Percentiles rank a stretch among this genome's conserved stretches.
phyloP scores from a whole-genome alignment of 257 asterid species.

The Rubia yunnanensis region DNA sequence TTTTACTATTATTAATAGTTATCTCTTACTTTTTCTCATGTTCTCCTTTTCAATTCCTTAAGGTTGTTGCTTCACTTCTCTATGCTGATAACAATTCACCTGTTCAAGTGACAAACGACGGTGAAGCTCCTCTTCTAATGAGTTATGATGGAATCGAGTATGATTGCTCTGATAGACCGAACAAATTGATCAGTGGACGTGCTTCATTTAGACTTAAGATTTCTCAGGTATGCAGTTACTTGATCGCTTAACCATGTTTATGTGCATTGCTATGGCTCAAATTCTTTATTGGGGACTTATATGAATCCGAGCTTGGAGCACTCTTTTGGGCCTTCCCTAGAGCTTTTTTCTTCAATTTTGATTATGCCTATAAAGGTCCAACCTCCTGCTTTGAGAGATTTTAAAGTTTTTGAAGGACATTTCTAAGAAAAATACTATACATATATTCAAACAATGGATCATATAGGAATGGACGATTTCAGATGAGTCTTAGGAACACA shows the following conservation, averaged over 20 bases:
- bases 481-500: background rate
- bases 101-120: constrained; percentile 67
- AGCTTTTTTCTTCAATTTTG: background rate
- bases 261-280: background rate
- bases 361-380: background rate
- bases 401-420: background rate
- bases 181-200: constrained; percentile 53
- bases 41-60: background rate
- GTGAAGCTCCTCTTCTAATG: constrained; percentile 68
- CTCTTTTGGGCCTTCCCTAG: background rate
- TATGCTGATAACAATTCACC: constrained; percentile 53
- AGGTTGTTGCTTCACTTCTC: constrained; percentile 79
- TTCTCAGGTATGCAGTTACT: constrained; percentile 48
- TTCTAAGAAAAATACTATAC: background rate
- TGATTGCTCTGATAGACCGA: constrained; percentile 53
- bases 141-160: constrained; percentile 63
- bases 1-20: background rate
- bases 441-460: background rate
- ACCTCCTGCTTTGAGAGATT: background rate
- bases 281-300: background rate
- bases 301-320: background rate
- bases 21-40: background rate
- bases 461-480: background rate
- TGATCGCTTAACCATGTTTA: background rate
- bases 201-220: constrained; percentile 84